phyloP scores from a whole-genome alignment of 495 filamentous ascomycete species.

The Saxophila tyrrhenica region DNA sequence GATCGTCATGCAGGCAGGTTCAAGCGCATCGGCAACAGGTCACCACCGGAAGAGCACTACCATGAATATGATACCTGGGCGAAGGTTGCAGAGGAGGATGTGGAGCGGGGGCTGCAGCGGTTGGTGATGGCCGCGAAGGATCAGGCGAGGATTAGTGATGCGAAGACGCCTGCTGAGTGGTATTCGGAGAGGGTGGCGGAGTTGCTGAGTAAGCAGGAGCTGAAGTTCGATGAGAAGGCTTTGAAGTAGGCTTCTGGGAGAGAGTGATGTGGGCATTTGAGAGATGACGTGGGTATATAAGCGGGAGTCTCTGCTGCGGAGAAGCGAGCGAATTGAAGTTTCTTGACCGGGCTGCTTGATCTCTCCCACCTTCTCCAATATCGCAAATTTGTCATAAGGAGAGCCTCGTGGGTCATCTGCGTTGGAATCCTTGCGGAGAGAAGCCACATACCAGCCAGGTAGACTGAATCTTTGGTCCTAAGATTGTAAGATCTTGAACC shows the following conservation, averaged over 20 bases:
- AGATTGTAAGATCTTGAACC: no score
- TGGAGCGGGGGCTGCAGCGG: slow-evolving; percentile 11
- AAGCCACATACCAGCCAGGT: no score
- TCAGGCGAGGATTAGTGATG: slow-evolving; percentile 10
- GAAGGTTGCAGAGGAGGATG: slow-evolving; percentile 14
- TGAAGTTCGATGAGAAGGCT: slow-evolving; percentile 7
- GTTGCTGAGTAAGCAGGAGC: slow-evolving; percentile 3
- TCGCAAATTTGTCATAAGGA: no score
- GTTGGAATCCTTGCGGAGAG: no score
- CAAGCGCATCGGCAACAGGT: background rate
- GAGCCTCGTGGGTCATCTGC: no score
- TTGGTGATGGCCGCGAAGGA: slow-evolving; percentile 20
- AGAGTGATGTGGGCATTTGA: no score
- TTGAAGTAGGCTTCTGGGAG: slow-evolving; percentile 3
- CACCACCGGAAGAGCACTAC: background rate
- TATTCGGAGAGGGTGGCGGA: slow-evolving; percentile 12
- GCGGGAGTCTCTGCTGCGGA: no score
- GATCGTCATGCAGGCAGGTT: background rate
- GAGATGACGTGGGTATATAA: no score
- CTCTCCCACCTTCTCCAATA: no score
- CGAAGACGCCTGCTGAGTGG: slow-evolving; percentile 9
- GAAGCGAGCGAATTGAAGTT: background rate
- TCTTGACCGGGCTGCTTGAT: no score
- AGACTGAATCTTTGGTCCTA: no score
- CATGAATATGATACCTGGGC: slow-evolving; percentile 17